Conservation (phyloP, 768 basidiomycete species). For the Mycena vulgaris region DNA sequence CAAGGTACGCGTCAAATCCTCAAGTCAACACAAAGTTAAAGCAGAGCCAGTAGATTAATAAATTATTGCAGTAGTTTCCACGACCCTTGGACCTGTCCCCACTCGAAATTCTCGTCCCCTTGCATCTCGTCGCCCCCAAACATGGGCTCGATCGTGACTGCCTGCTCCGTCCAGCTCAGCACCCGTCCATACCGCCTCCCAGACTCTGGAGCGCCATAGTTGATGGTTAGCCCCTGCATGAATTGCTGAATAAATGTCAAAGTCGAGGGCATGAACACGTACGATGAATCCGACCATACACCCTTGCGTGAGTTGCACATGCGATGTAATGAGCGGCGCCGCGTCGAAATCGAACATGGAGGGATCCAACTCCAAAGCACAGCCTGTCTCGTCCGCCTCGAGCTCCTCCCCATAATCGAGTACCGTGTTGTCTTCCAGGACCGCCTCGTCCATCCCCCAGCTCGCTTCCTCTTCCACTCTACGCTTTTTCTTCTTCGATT, state of each 20-base stretch:
- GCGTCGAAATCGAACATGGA: conserved; percentile 23
- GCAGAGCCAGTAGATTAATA: too few species aligned
- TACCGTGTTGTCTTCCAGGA: neutral
- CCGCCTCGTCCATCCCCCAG: conserved; percentile 13
- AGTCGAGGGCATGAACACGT: neutral
- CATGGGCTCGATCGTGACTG: conserved; percentile 15
- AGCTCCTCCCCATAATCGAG: conserved; percentile 26
- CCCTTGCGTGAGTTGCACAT: conserved; percentile 21
- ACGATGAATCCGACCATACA: conserved; percentile 32
- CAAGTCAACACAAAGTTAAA: too few species aligned
- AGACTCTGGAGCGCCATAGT: conserved; percentile 23
- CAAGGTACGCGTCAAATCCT: too few species aligned
- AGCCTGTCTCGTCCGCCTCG: neutral
- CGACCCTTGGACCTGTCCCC: conserved; percentile 22
- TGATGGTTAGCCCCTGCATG: conserved; percentile 27
- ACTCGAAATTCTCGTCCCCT: conserved; percentile 27
- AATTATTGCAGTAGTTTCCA: conserved; percentile 30
- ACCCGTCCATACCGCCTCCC: conserved; percentile 33
- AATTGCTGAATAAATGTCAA: neutral
- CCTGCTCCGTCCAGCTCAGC: conserved; percentile 20
- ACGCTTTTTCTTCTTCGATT: conserved; percentile 27
- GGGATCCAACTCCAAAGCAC: too few species aligned
- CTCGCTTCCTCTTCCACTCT: conserved; percentile 4
- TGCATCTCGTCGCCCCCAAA: conserved; percentile 16
- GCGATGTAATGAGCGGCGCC: conserved; percentile 28